These are phyloP conservation scores for Dactylellina haptotyla DNA, from an alignment of 2,329 filamentous ascomycete genomes.

Conservation along the genomic window DNA sequence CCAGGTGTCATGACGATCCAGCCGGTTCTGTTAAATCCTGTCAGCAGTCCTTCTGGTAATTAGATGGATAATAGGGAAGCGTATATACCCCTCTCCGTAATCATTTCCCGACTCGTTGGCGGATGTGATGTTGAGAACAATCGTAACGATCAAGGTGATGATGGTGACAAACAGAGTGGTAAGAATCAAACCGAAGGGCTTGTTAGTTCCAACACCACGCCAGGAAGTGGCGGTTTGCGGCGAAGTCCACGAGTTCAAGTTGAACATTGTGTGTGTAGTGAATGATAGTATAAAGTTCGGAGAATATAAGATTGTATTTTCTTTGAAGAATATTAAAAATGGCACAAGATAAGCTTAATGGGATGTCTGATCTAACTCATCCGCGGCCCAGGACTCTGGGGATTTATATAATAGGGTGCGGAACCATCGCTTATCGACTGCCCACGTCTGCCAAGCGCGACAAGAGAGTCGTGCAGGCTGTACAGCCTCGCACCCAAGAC, in stretches of 20 bases:
- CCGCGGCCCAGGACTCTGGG: too few relatives aligned
- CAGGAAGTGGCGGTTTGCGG: conserved; percentile 22
- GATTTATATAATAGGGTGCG: neutral
- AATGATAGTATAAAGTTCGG: too few relatives aligned
- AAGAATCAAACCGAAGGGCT: conserved; percentile 13
- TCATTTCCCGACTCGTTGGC: conserved; percentile 40
- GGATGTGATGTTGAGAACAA: conserved; percentile 43
- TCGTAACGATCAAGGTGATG: conserved; percentile 14
- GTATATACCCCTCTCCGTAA: conserved; percentile 31
- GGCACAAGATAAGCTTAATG: too few relatives aligned
- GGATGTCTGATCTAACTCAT: too few relatives aligned
- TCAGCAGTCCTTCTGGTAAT: neutral
- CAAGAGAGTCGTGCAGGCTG: neutral
- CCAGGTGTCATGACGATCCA: conserved; percentile 45
- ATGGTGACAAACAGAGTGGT: conserved; percentile 8
- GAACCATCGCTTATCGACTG: conserved; percentile 6
- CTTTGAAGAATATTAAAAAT: too few relatives aligned
- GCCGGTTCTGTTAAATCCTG: conserved; percentile 17
- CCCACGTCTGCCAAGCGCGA: conserved; percentile 20
- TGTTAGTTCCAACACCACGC: conserved; percentile 24
- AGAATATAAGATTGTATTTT: neutral
- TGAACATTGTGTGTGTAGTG: neutral
- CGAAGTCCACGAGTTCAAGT: conserved; percentile 15
- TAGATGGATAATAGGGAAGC: neutral
- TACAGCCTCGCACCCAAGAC: conserved; percentile 12